Evolutionary conservation across 1,284 basidiomycete genomes (phyloP).

Genomic region (Dichomitus squalens): DNA sequence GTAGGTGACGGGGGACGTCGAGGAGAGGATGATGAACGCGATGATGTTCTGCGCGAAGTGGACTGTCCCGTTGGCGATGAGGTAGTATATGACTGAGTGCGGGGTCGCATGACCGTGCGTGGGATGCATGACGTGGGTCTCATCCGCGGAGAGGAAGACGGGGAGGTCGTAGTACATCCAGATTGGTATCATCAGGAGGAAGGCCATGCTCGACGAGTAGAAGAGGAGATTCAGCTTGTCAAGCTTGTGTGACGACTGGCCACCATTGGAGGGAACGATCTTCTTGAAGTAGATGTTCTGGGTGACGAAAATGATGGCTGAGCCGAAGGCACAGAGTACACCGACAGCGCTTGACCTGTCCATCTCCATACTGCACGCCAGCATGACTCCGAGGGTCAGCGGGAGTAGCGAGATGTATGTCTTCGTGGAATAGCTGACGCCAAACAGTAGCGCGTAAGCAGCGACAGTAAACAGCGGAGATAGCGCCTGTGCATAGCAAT

Average conservation of each 20-base stretch:
- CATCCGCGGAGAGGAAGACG: conserved; percentile 52
- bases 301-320: conserved; percentile 94
- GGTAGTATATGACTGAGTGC: conserved; percentile 71
- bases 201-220: conserved; percentile 94
- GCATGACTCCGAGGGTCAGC: conserved; percentile 94
- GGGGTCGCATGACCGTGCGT: conserved; percentile 41
- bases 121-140: conserved; percentile 49
- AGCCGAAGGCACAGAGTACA: conserved; percentile 90
- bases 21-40: conserved; percentile 94
- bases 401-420: conserved; percentile 96
- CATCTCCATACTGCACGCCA: conserved; percentile 93
- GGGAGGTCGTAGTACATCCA: conserved; percentile 89
- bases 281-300: conserved; percentile 99
- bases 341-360: conserved; percentile 84
- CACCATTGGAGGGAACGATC: conserved; percentile 77
- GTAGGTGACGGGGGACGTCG: conserved; percentile 98
- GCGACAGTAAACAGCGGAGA: conserved; percentile 97
- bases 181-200: conserved; percentile 92
- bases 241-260: conserved; percentile 70
- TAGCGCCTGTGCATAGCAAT: conserved; percentile 65
- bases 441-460: conserved; percentile 91
- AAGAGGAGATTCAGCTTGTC: conserved; percentile 98
- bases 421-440: conserved; percentile 88
- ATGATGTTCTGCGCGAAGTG: conserved; percentile 98
- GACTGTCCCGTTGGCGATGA: conserved; percentile 91